These are phyloP conservation scores for Cladorrhinum sp. DNA, from an alignment of 2,329 filamentous ascomycete species.

Conservation along the genomic window DNA sequence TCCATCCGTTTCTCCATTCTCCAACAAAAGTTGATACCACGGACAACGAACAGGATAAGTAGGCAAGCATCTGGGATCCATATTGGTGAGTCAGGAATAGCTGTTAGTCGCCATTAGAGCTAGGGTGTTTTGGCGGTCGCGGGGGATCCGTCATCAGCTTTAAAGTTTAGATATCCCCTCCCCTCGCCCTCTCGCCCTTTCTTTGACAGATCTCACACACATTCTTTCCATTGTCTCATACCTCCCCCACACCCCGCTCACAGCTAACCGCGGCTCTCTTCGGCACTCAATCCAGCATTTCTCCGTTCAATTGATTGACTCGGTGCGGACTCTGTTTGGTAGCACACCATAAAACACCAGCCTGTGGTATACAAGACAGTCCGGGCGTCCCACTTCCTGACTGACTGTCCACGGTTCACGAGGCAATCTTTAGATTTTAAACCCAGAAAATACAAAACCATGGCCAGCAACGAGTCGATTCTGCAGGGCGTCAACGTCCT, in stretches of 20 bases:
- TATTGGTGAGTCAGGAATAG: slow-evolving; percentile 10
- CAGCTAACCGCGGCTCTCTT: slow-evolving; percentile 14
- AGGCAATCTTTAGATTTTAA: neutral
- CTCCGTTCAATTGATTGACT: slow-evolving; percentile 6
- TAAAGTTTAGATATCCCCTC: slow-evolving; percentile 3
- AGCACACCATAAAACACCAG: neutral
- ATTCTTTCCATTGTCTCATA: neutral
- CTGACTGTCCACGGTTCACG: neutral
- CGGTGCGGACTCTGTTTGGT: neutral
- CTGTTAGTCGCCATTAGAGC: neutral
- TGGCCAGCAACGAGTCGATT: slow-evolving; percentile 70
- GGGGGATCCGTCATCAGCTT: neutral
- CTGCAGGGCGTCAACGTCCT: slow-evolving; percentile 87
- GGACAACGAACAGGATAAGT: neutral
- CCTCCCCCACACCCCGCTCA: neutral
- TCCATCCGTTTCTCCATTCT: neutral
- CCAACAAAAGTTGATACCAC: neutral
- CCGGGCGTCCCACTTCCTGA: neutral
- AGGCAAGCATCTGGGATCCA: slow-evolving; percentile 5
- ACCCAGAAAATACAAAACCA: slow-evolving; percentile 34
- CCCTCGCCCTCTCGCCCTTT: slow-evolving; percentile 3
- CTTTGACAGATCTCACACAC: neutral
- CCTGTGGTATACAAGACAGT: neutral
- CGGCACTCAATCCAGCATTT: slow-evolving; percentile 6
- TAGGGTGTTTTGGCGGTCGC: neutral